Conservation (phyloP, 306 rosid species). For the Chamaecrista fasciculata region DNA sequence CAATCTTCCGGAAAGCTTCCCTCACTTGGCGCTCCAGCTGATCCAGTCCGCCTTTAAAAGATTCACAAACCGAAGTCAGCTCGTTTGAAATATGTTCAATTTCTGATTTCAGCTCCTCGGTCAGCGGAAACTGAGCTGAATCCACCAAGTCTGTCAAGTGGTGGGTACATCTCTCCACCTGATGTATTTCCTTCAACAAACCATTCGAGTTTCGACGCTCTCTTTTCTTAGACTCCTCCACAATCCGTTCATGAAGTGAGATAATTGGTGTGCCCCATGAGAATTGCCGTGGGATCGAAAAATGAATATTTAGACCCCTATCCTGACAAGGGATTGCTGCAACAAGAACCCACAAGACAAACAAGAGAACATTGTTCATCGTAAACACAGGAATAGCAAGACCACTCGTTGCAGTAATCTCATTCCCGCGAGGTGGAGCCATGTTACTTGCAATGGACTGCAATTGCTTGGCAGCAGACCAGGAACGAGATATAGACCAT, state of each 20-base stretch:
- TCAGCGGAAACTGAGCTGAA: conserved; percentile 70
- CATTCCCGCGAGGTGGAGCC: conserved; percentile 70
- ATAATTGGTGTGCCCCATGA: conserved; percentile 62
- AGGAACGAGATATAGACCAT: conserved; percentile 85
- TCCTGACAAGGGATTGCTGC: conserved; percentile 98
- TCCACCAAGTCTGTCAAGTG: conserved; percentile 71
- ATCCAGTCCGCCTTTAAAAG: conserved; percentile 59
- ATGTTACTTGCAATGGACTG: conserved; percentile 77
- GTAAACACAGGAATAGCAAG: conserved; percentile 67
- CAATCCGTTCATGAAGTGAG: conserved; percentile 63
- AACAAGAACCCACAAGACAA: conserved; percentile 76
- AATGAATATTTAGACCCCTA: conserved; percentile 66
- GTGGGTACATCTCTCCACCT: conserved; percentile 60
- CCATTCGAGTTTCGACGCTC: conserved; percentile 71
- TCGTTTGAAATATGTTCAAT: conserved; percentile 55
- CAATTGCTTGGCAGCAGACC: conserved; percentile 94
- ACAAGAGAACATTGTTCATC: conserved; percentile 66
- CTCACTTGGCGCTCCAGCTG: conserved; percentile 78
- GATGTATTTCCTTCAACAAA: conserved; percentile 85
- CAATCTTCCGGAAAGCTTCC: conserved; percentile 69
- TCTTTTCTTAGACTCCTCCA: conserved; percentile 78
- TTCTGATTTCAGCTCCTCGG: conserved; percentile 63
- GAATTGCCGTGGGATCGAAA: conserved; percentile 63
- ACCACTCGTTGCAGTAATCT: conserved; percentile 58
- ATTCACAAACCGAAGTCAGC: conserved; percentile 52